Base-by-base conservation (phyloP, 805 yeast species). In the Metschnikowia reukaufii region DNA sequence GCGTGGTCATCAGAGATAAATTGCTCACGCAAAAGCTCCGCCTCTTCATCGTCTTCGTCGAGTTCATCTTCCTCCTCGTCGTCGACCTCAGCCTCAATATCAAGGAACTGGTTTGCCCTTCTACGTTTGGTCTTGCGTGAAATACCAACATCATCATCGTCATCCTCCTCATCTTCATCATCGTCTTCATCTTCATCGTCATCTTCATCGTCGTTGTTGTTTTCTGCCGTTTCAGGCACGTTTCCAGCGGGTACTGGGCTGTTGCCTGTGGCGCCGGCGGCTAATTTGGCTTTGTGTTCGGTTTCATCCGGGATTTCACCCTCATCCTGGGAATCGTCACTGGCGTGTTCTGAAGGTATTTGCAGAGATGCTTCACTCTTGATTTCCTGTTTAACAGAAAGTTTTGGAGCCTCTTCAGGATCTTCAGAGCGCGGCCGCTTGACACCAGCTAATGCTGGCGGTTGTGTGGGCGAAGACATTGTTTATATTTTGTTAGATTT, bases 21-120 rank as follows among this genome's bases (percentile, higher is more conserved):
- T 61, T 89, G 92, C 63, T 86, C 95, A 59, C 89, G 81, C 37
- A 86, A 81, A 25, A 88, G 70, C 52, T 87, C 97, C n/a, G 95
- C 91, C 56, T 83, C 88, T 56, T 86, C 98, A 52, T 92, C 98
- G 39, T 90, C 98, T 48, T 72, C 77, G 51, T 91, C 98, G 52
- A 89, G 92, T 25, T 83, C 82, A 36, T 86, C 95, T 55, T 92
- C 98, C 45, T 94, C 98, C 56, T 94, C 98, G 51, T 92, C 98
- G 66, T 92, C 96, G 48, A 94, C 99, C 66, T 92, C 98, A 49
- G 97, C 99, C 74, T 94, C 98, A 45, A 94, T 96, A 87, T 94
- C 99, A 69, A 94, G 77, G 67, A 90, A 94, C 74, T 86, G 91
- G 66, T 92, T 92, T 73, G 76, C 77, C 42, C 71, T 62, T 60